Conservation (phyloP, 2,329 filamentous ascomycete genomes). For the Monosporascus sp. region DNA sequence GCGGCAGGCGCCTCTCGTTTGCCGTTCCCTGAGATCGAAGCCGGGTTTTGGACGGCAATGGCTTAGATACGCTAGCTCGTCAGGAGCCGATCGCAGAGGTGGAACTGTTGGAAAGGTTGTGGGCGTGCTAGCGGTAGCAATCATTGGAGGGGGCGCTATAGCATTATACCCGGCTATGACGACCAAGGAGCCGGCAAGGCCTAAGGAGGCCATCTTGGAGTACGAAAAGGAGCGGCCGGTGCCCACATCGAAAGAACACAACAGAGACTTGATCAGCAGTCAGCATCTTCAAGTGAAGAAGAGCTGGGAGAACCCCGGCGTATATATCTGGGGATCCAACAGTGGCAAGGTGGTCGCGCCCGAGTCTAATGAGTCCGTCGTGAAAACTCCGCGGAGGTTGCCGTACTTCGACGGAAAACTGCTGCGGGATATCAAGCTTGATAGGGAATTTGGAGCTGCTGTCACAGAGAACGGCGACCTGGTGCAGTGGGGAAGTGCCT, state of each 20-base stretch:
- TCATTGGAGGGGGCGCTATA: conserved; percentile 19
- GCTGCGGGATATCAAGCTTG: conserved; percentile 81
- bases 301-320: conserved; percentile 76
- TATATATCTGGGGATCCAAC: conserved; percentile 94
- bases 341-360: conserved; percentile 79
- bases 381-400: conserved; percentile 78
- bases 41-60: conserved; percentile 9
- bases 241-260: conserved; percentile 62
- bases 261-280: conserved; percentile 71
- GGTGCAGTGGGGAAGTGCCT: conserved; percentile 85
- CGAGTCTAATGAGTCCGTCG: conserved; percentile 66
- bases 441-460: conserved; percentile 76
- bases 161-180: conserved; percentile 14
- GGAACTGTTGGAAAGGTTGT: conserved; percentile 15
- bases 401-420: conserved; percentile 79
- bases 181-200: conserved; percentile 16
- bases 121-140: conserved; percentile 18
- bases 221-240: conserved; percentile 63
- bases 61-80: conserved; percentile 16
- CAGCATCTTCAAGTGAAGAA: conserved; percentile 84
- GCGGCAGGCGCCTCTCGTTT: conserved; percentile 15
- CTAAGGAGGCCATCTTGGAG: conserved; percentile 47
- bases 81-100: conserved; percentile 3
- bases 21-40: conserved; percentile 7
- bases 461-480: conserved; percentile 84